phyloP scores from a whole-genome alignment of 2,329 filamentous ascomycete species.

The Cercospora nicotianae region DNA sequence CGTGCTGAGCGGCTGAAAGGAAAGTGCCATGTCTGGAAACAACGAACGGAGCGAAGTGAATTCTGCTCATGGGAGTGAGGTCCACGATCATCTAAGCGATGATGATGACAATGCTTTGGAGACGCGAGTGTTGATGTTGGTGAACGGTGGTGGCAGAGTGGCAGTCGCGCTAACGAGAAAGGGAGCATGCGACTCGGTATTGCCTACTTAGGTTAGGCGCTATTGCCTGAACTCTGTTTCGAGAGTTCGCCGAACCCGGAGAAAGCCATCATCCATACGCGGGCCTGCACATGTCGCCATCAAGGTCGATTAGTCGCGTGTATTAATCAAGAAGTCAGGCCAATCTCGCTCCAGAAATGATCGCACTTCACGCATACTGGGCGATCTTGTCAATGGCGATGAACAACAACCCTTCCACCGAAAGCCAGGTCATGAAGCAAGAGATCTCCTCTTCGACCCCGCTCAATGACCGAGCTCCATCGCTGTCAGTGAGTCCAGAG shows the following conservation, averaged over 20 bases:
- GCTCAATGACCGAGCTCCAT: conserved; percentile 11
- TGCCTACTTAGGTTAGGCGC: neutral
- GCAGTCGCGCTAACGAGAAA: neutral
- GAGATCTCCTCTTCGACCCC: conserved; percentile 11
- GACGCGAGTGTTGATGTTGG: neutral
- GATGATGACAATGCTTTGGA: neutral
- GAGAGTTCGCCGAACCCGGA: neutral
- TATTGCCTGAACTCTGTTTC: neutral
- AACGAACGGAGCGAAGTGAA: neutral
- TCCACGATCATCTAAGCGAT: neutral
- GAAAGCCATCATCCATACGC: neutral
- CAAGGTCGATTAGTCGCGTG: neutral
- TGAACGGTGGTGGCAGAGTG: neutral
- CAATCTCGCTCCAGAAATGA: neutral
- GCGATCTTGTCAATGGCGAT: neutral
- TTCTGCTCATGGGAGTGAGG: neutral
- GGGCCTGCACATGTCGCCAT: neutral
- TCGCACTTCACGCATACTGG: neutral
- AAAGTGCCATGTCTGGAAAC: neutral
- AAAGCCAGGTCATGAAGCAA: conserved; percentile 1
- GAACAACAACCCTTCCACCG: neutral
- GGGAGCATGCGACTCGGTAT: neutral
- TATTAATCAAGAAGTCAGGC: neutral
- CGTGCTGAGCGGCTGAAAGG: neutral
- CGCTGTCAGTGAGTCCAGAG: neutral